phyloP scores from a whole-genome alignment of 1,284 basidiomycete genomes.

The Porodaedalea pini region DNA sequence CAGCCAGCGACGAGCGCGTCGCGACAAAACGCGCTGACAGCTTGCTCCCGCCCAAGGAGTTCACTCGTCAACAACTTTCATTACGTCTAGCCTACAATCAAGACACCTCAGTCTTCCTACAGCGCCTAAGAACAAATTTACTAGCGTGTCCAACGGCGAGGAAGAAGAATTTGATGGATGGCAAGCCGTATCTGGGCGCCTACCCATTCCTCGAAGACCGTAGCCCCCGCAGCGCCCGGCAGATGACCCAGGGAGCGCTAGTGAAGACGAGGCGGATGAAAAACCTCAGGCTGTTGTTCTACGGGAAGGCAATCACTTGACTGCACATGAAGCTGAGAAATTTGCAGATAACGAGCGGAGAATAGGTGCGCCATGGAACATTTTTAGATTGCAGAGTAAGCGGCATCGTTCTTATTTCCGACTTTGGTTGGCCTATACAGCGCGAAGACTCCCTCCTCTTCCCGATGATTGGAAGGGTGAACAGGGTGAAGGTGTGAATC shows the following conservation, averaged over 20 bases:
- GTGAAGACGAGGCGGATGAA: conserved; percentile 76
- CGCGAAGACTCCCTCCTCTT: conserved; percentile 49
- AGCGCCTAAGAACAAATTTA: conserved; percentile 55
- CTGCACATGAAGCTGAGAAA: conserved; percentile 68
- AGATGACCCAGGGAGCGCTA: conserved; percentile 68
- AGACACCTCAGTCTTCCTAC: conserved; percentile 55
- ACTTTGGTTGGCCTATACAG: conserved; percentile 29
- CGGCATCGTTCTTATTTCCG: background rate
- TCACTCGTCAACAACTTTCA: conserved; percentile 63
- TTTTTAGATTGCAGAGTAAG: background rate
- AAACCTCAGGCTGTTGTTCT: conserved; percentile 83
- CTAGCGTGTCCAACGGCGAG: conserved; percentile 45
- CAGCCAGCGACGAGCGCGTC: too few relatives aligned
- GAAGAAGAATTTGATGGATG: conserved; percentile 34
- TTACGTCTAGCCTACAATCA: conserved; percentile 56
- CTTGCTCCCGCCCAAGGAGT: conserved; percentile 45
- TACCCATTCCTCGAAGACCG: conserved; percentile 68
- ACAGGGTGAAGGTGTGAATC: conserved; percentile 21
- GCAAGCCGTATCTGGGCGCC: conserved; percentile 60
- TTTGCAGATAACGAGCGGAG: conserved; percentile 76
- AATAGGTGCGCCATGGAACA: conserved; percentile 60
- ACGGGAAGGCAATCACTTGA: conserved; percentile 80
- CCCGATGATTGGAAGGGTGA: conserved; percentile 11
- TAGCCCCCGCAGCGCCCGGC: conserved; percentile 56
- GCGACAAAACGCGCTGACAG: too few relatives aligned